Conservation (phyloP, 1,284 basidiomycete species). For the Schizopora paradoxa region DNA sequence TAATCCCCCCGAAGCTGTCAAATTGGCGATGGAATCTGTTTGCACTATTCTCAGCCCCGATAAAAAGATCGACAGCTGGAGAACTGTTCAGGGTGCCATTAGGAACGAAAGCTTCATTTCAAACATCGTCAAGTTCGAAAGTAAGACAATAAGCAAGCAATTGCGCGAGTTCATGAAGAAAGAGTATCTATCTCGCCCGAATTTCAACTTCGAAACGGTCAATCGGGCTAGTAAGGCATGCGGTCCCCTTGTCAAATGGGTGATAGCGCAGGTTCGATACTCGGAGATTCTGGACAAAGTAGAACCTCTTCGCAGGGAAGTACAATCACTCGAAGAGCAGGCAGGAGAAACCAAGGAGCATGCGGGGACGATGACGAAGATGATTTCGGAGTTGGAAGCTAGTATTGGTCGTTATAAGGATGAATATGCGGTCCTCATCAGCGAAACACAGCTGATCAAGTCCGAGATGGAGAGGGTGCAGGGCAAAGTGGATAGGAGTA, state of each 20-base stretch:
- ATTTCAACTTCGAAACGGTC: slow-evolving; percentile 94
- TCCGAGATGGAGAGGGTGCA: slow-evolving; percentile 97
- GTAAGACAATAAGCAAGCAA: slow-evolving; percentile 81
- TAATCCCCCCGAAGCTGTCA: slow-evolving; percentile 97
- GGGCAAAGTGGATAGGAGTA: slow-evolving; percentile 93
- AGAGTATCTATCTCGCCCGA: slow-evolving; percentile 88
- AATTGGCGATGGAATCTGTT: slow-evolving; percentile 98
- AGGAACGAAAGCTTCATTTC: slow-evolving; percentile 97
- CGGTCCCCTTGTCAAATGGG: slow-evolving; percentile 98
- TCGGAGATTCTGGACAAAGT: slow-evolving; percentile 98
- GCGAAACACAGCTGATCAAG: slow-evolving; percentile 96
- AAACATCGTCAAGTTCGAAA: slow-evolving; percentile 96
- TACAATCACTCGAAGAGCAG: slow-evolving; percentile 87
- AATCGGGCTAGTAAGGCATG: slow-evolving; percentile 96
- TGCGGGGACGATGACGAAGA: slow-evolving; percentile 83
- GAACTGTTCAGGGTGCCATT: slow-evolving; percentile 93
- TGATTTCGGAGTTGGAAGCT: slow-evolving; percentile 89
- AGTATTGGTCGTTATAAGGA: slow-evolving; percentile 96
- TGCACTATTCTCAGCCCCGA: slow-evolving; percentile 96
- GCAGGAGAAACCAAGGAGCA: slow-evolving; percentile 93
- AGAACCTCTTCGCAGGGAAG: slow-evolving; percentile 94
- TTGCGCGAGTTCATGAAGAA: slow-evolving; percentile 91
- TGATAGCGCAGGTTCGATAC: slow-evolving; percentile 93
- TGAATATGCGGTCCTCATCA: slow-evolving; percentile 96
- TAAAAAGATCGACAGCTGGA: slow-evolving; percentile 98